Evolutionary conservation across 2,329 filamentous ascomycete species (phyloP).

Genomic region (Periconia sp.): DNA sequence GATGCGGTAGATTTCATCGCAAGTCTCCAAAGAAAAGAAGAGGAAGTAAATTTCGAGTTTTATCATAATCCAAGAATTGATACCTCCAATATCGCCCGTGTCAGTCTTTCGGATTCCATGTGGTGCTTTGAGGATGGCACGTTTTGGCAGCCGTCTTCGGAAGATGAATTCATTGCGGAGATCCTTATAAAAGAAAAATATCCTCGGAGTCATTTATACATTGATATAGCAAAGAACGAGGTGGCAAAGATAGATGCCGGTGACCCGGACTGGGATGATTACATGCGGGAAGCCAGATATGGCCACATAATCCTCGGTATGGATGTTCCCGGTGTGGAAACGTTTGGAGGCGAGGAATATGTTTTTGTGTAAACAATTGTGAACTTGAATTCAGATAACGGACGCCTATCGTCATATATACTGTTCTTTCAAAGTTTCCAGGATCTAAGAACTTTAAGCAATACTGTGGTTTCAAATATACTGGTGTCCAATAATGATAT

Average conservation of each 20-base stretch:
- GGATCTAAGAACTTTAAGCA: too few species aligned
- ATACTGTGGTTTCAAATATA: too few species aligned
- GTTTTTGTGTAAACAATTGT: too few species aligned
- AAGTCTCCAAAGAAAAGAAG: background rate
- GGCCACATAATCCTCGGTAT: too few species aligned
- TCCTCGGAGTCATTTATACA: background rate
- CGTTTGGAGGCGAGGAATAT: too few species aligned
- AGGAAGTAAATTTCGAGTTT: background rate
- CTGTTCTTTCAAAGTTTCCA: too few species aligned
- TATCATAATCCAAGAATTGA: background rate
- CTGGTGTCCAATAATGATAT: too few species aligned
- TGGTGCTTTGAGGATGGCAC: background rate
- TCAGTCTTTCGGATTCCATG: background rate
- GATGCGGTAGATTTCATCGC: background rate
- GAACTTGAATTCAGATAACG: too few species aligned
- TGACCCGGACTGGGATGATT: background rate
- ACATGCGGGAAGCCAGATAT: too few species aligned
- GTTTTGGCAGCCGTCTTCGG: background rate
- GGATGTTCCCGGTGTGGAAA: too few species aligned
- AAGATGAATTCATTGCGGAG: background rate
- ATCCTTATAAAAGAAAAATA: background rate
- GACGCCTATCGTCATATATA: too few species aligned
- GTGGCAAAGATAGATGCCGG: background rate
- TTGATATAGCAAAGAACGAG: background rate
- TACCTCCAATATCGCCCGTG: background rate